Evolutionary conservation across 805 yeast species (phyloP).

Genomic region (Kodamaea fukazawae): DNA sequence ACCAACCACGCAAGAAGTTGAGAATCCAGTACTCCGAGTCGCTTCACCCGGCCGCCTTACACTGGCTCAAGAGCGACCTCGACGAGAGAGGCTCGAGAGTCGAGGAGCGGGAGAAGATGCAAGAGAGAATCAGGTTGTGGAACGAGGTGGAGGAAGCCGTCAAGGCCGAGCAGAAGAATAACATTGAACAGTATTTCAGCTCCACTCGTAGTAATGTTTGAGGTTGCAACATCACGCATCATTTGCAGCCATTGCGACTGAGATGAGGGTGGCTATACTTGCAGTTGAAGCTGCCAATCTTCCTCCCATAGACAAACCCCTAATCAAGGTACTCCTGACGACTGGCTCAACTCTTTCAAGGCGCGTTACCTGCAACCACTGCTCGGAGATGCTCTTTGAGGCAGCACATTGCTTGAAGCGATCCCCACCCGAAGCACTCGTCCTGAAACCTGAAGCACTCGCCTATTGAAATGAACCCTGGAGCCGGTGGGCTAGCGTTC

Average conservation of each 20-base stretch:
- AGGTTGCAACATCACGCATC: too few species aligned
- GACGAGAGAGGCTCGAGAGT: conserved; percentile 53
- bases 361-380: too few species aligned
- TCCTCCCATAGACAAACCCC: too few species aligned
- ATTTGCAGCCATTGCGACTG: background rate
- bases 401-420: too few species aligned
- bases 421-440: too few species aligned
- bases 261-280: background rate
- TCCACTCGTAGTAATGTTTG: conserved; percentile 40
- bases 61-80: conserved; percentile 61
- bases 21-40: conserved; percentile 46
- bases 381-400: too few species aligned
- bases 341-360: too few species aligned
- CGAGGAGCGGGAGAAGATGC: conserved; percentile 38
- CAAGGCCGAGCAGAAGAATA: conserved; percentile 21
- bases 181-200: conserved; percentile 49
- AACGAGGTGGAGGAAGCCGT: conserved; percentile 44
- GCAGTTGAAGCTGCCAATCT: too few species aligned
- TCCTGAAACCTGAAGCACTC: too few species aligned
- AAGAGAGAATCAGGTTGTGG: conserved; percentile 56
- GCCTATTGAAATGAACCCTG: too few species aligned
- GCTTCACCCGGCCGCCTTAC: conserved; percentile 69
- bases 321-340: too few species aligned
- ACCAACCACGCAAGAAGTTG: conserved; percentile 27
- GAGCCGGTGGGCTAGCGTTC: too few species aligned